Percentiles rank a stretch among this genome's conserved stretches.
Evolutionary conservation across 495 filamentous ascomycete genomes (phyloP).

Genomic region (Hypoxylon lienhwacheense): DNA sequence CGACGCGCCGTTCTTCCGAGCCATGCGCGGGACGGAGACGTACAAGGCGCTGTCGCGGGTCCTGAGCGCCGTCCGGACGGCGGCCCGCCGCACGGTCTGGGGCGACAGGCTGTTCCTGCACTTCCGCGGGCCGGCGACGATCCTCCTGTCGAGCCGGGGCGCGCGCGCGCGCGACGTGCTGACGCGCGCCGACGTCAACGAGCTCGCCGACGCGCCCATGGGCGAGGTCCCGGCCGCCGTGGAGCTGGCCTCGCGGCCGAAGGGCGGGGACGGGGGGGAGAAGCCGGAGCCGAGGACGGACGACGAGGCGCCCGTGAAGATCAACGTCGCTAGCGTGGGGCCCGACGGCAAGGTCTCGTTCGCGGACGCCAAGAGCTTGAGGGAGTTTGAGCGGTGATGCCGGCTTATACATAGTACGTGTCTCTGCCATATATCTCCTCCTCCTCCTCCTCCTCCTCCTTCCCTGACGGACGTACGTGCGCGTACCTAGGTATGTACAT

Average conservation of each 20-base stretch:
- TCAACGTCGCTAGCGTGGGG: conserved; percentile 61
- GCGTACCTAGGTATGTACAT: too few species aligned
- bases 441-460: too few species aligned
- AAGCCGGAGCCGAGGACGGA: conserved; percentile 39
- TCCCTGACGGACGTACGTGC: too few species aligned
- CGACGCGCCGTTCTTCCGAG: conserved; percentile 67
- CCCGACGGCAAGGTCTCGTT: conserved; percentile 71
- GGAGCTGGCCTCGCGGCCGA: conserved; percentile 45
- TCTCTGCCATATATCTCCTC: too few species aligned
- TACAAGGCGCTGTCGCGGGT: conserved; percentile 67
- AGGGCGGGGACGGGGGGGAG: too few species aligned
- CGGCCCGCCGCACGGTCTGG: conserved; percentile 81
- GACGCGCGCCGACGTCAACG: conserved; percentile 74
- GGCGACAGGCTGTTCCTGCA: conserved; percentile 89
- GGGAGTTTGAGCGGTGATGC: conserved; percentile 51
- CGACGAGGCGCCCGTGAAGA: conserved; percentile 36
- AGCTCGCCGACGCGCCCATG: conserved; percentile 74
- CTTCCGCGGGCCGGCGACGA: conserved; percentile 80
- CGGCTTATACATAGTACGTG: neutral
- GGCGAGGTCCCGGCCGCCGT: conserved; percentile 57
- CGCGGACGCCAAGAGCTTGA: conserved; percentile 58
- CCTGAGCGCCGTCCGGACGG: conserved; percentile 69
- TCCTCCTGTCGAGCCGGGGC: conserved; percentile 83
- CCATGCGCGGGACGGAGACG: conserved; percentile 65
- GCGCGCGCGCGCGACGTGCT: conserved; percentile 75